A percentile compares a stretch with the other conserved stretches of the same genome.
These are phyloP conservation scores for Amborella trichopoda DNA, from an alignment of 164 flowering plant species.

Conservation along the genomic window DNA sequence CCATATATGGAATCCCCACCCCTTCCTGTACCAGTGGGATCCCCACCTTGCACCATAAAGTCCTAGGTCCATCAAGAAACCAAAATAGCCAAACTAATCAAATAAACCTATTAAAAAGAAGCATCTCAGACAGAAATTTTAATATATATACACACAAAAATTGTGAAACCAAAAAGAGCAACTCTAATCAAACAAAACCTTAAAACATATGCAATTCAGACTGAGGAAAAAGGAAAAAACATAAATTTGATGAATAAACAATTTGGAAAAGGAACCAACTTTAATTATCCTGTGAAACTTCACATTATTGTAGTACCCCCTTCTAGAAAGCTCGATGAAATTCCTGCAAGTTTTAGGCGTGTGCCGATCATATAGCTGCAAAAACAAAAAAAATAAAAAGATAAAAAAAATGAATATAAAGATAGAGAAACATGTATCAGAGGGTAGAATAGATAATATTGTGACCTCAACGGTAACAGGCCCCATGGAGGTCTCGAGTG, in stretches of 20 bases:
- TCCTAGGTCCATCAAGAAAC: too few species aligned
- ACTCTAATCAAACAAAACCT: not conserved
- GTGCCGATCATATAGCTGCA: conserved; percentile 79
- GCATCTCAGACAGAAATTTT: not conserved
- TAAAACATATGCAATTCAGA: not conserved
- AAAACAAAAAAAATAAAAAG: not conserved
- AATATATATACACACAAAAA: not conserved
- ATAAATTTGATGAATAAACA: not conserved
- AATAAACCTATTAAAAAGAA: conserved; percentile 1
- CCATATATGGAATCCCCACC: conserved; percentile 97
- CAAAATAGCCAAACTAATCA: not conserved
- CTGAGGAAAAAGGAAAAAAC: not conserved
- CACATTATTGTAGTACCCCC: conserved; percentile 77
- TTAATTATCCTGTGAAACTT: conserved; percentile 87
- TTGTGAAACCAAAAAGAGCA: not conserved
- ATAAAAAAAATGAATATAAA: not conserved
- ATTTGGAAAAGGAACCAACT: too few species aligned
- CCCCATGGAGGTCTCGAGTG: conserved; percentile 93
- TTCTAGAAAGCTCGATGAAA: conserved; percentile 78
- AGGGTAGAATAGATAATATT: conserved; percentile 4
- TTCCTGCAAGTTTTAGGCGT: conserved; percentile 89
- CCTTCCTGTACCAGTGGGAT: conserved; percentile 96
- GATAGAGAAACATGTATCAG: not conserved
- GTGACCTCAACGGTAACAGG: conserved; percentile 72
- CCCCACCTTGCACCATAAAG: conserved; percentile 97